Evolutionary conservation across 352 stramenopile genomes (phyloP).

Genomic region (Globisporangium orthogonon): DNA sequence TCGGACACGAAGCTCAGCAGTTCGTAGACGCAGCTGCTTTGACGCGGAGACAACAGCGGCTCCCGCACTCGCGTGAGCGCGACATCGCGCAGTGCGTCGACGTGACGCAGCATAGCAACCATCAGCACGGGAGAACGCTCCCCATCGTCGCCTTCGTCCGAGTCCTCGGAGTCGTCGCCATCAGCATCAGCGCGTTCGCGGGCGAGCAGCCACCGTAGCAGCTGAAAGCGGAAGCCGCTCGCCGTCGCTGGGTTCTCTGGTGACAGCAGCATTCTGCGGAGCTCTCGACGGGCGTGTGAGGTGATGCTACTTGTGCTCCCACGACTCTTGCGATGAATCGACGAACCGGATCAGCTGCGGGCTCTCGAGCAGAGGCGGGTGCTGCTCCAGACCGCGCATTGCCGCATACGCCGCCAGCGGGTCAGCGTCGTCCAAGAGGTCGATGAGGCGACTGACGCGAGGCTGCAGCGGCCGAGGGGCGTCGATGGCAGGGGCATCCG

Average conservation of each 20-base stretch:
- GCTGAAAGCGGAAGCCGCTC: slow-evolving; percentile 40
- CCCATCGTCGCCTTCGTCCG: not conserved
- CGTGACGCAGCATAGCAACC: slow-evolving; percentile 1
- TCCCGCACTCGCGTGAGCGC: not conserved
- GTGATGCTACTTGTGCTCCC: no score
- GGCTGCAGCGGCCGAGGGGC: no score
- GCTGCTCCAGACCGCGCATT: slow-evolving; percentile 26
- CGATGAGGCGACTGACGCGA: not conserved
- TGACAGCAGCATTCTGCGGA: slow-evolving; percentile 5
- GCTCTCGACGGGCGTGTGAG: not conserved
- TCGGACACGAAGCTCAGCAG: slow-evolving; percentile 14
- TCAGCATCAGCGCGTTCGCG: slow-evolving; percentile 4
- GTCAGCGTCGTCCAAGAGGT: slow-evolving; percentile 23
- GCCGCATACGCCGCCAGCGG: slow-evolving; percentile 35
- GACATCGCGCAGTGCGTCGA: not conserved
- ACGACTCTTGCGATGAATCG: not conserved
- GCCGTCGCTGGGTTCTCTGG: not conserved
- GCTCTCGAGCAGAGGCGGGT: not conserved
- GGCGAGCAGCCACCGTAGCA: slow-evolving; percentile 32
- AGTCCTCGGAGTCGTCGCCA: not conserved
- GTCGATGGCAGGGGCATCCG: no score
- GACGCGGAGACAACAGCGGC: no score
- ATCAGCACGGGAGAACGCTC: not conserved
- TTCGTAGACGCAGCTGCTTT: slow-evolving; percentile 2
- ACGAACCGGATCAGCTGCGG: slow-evolving; percentile 9